phyloP scores from a whole-genome alignment of 2,329 filamentous ascomycete genomes.

The Botrytis galanthina region DNA sequence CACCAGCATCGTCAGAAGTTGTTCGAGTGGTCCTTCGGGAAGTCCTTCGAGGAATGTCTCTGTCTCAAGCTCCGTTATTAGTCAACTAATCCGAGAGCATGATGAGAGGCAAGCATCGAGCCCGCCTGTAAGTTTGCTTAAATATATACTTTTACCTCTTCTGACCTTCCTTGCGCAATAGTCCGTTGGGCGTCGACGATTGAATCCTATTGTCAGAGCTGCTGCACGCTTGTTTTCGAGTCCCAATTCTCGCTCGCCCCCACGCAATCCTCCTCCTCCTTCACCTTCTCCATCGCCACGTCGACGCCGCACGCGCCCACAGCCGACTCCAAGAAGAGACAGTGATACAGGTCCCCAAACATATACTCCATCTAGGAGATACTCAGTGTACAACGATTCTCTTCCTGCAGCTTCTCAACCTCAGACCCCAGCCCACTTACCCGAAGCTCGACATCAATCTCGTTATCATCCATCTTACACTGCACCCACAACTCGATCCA shows the following conservation, averaged over 20 bases:
- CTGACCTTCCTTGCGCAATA: slow-evolving; percentile 8
- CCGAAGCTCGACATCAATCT: slow-evolving; percentile 49
- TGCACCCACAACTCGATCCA: slow-evolving; percentile 39
- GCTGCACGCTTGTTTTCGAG: slow-evolving; percentile 24
- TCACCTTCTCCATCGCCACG: slow-evolving; percentile 27
- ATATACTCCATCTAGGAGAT: slow-evolving; percentile 32
- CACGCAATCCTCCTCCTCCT: slow-evolving; percentile 20
- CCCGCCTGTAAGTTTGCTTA: slow-evolving; percentile 5
- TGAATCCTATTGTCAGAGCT: slow-evolving; percentile 18
- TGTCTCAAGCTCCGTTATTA: slow-evolving; percentile 10
- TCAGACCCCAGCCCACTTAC: slow-evolving; percentile 51
- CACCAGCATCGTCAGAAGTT: slow-evolving; percentile 24
- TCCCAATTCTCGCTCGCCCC: slow-evolving; percentile 27
- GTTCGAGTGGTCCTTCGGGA: slow-evolving; percentile 12
- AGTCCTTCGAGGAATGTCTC: slow-evolving; percentile 3
- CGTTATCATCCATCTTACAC: slow-evolving; percentile 46
- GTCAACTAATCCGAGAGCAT: slow-evolving; percentile 5
- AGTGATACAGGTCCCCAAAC: slow-evolving; percentile 13
- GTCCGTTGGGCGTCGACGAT: slow-evolving; percentile 19
- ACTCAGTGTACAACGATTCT: slow-evolving; percentile 49
- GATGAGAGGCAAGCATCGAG: neutral
- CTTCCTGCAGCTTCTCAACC: slow-evolving; percentile 47
- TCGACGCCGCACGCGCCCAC: slow-evolving; percentile 16
- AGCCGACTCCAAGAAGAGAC: slow-evolving; percentile 8
- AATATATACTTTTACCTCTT: neutral